Evolutionary conservation across 306 rosid genomes (phyloP).

Genomic region (Luffa acutangula): DNA sequence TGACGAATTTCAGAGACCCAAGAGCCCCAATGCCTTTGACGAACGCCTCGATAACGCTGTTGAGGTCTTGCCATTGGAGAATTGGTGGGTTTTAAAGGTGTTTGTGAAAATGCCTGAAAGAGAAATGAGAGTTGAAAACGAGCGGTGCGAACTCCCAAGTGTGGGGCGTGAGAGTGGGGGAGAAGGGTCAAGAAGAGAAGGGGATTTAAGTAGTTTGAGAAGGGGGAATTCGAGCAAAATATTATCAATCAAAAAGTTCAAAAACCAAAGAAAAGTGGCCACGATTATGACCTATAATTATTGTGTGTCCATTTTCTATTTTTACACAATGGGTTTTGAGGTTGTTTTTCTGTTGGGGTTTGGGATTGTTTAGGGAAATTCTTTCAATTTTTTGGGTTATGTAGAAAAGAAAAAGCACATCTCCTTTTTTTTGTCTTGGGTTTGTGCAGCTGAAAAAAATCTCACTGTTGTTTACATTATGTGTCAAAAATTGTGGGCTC

Average conservation of each 20-base stretch:
- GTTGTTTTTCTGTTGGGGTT: not conserved
- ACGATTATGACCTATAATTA: not conserved
- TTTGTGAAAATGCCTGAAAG: constrained; percentile 11
- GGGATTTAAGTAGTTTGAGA: not conserved
- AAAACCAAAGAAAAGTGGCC: not conserved
- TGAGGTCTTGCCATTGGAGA: constrained; percentile 69
- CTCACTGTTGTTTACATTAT: not conserved
- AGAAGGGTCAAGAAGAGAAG: not conserved
- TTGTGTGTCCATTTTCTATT: not conserved
- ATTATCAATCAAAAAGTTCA: too few species aligned
- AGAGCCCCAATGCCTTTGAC: constrained; percentile 99
- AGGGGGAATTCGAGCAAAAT: not conserved
- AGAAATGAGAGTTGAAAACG: not conserved
- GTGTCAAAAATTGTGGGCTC: constrained; percentile 7
- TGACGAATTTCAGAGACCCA: constrained; percentile 99
- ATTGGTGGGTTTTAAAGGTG: constrained; percentile 5
- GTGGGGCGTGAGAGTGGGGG: not conserved
- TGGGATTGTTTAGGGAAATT: not conserved
- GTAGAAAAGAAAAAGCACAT: not conserved
- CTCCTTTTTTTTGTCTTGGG: not conserved
- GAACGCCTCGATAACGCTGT: constrained; percentile 91
- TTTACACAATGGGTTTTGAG: not conserved
- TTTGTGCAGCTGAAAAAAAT: not conserved
- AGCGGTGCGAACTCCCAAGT: not conserved
- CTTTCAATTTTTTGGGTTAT: not conserved